A percentile compares a stretch with the other conserved stretches of the same genome.
These are phyloP conservation scores for Jamesozyma hellenica DNA, from an alignment of 805 yeast genomes.

Conservation along the genomic window DNA sequence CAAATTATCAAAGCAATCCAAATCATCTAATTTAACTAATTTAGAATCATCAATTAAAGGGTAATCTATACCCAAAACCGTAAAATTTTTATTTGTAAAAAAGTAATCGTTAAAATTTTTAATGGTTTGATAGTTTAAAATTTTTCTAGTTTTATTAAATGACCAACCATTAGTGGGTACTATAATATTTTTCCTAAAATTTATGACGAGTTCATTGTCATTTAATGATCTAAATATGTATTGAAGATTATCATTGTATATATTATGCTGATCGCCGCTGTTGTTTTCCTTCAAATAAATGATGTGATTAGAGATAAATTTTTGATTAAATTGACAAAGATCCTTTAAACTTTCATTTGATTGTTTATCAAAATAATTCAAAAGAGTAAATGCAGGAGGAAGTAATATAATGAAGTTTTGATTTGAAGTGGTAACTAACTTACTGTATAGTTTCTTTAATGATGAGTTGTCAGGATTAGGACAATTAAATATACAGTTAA, in stretches of 20 bases:
- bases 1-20: constrained; percentile 1
- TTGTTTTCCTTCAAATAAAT: neutral
- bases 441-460: constrained; percentile 37
- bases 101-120: constrained; percentile 50
- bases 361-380: constrained; percentile 32
- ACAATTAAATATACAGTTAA: constrained; percentile 58
- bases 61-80: constrained; percentile 47
- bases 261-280: too few species aligned
- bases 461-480: constrained; percentile 42
- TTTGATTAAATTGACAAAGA: constrained; percentile 30
- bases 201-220: constrained; percentile 45
- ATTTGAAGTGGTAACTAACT: constrained; percentile 22
- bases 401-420: constrained; percentile 50
- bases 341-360: constrained; percentile 36
- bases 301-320: constrained; percentile 4
- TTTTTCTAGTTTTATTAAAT: constrained; percentile 34
- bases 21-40: constrained; percentile 18
- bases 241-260: neutral
- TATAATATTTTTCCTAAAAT: constrained; percentile 38
- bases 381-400: constrained; percentile 46
- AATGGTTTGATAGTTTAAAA: constrained; percentile 39
- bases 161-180: constrained; percentile 52
- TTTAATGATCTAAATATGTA: constrained; percentile 39
- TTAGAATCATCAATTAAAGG: constrained; percentile 39
- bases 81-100: constrained; percentile 43